phyloP scores from a whole-genome alignment of 306 rosid genomes.

The Castanopsis chinensis region DNA sequence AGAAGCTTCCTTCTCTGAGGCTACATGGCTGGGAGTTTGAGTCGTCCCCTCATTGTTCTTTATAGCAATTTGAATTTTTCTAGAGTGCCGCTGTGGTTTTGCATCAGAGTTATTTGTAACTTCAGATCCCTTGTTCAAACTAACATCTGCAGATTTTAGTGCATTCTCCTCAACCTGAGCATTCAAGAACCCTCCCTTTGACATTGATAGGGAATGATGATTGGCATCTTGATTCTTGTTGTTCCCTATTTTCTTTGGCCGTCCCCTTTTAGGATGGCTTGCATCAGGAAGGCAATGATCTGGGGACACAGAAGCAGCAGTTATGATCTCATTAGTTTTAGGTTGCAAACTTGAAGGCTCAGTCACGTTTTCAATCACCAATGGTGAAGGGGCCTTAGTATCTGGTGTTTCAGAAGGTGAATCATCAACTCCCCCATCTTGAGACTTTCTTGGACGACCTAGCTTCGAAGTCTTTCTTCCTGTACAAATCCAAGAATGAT shows the following conservation, averaged over 20 bases:
- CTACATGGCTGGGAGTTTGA: slow-evolving; percentile 29
- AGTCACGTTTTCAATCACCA: slow-evolving; percentile 17
- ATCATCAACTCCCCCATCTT: slow-evolving; percentile 4
- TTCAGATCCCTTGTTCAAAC: slow-evolving; percentile 28
- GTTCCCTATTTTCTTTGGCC: slow-evolving; percentile 37
- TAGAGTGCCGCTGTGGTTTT: slow-evolving; percentile 17
- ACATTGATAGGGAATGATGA: slow-evolving; percentile 19
- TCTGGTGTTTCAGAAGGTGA: slow-evolving; percentile 24
- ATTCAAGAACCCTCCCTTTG: slow-evolving; percentile 24
- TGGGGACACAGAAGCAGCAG: slow-evolving; percentile 4
- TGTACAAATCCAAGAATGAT: slow-evolving; percentile 40
- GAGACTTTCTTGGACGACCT: slow-evolving; percentile 26
- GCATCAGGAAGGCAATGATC: slow-evolving; percentile 14
- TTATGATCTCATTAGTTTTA: slow-evolving; percentile 22
- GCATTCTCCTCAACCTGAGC: slow-evolving; percentile 24
- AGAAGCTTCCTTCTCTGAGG: slow-evolving; percentile 17
- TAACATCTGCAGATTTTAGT: slow-evolving; percentile 17
- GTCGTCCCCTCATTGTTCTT: slow-evolving; percentile 25
- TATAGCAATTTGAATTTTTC: slow-evolving; percentile 17
- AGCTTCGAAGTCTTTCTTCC: slow-evolving; percentile 31
- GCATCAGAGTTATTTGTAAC: slow-evolving; percentile 11
- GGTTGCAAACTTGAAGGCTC: slow-evolving; percentile 22
- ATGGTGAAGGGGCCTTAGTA: slow-evolving; percentile 18
- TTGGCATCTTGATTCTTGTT: slow-evolving; percentile 19
- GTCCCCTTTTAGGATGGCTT: slow-evolving; percentile 33